Percentiles rank a stretch among this genome's conserved stretches.
phyloP scores from a whole-genome alignment of 805 yeast genomes.

The Candida koratica region DNA sequence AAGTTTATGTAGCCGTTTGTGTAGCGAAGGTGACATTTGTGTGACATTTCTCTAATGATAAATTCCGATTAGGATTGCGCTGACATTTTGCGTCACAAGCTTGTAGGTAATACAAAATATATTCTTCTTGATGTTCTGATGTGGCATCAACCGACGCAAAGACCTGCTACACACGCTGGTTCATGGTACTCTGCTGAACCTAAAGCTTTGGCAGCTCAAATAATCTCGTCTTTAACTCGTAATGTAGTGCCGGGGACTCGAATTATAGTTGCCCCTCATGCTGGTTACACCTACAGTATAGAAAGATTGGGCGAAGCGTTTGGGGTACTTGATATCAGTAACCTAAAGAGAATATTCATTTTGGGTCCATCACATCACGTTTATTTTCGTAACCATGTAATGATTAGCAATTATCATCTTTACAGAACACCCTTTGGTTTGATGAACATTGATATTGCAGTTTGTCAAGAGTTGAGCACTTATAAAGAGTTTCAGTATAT shows the following conservation, averaged over 20 bases:
- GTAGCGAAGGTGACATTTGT: no score
- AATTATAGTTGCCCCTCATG: slow-evolving; percentile 57
- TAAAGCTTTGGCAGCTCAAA: slow-evolving; percentile 42
- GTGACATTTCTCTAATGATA: no score
- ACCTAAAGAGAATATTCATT: slow-evolving; percentile 62
- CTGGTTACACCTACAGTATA: slow-evolving; percentile 87
- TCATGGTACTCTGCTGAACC: slow-evolving; percentile 70
- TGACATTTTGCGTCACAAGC: no score
- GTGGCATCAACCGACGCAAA: slow-evolving; percentile 7
- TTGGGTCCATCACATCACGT: slow-evolving; percentile 94
- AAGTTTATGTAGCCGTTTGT: not conserved
- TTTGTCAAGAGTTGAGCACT: slow-evolving; percentile 28
- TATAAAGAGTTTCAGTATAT: slow-evolving; percentile 44
- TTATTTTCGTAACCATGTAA: slow-evolving; percentile 61
- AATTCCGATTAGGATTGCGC: no score
- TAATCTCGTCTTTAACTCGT: slow-evolving; percentile 30
- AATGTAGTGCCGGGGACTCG: slow-evolving; percentile 31
- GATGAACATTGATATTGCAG: slow-evolving; percentile 58
- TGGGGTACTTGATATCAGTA: slow-evolving; percentile 58
- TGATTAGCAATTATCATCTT: slow-evolving; percentile 46
- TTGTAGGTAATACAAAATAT: no score
- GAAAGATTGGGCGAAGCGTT: slow-evolving; percentile 73
- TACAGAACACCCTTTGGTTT: slow-evolving; percentile 85
- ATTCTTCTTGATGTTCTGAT: no score
- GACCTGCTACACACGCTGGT: slow-evolving; percentile 87